These are phyloP conservation scores for Meyerozyma elateridarum DNA, from an alignment of 1,139 yeast genomes.

Conservation along the genomic window DNA sequence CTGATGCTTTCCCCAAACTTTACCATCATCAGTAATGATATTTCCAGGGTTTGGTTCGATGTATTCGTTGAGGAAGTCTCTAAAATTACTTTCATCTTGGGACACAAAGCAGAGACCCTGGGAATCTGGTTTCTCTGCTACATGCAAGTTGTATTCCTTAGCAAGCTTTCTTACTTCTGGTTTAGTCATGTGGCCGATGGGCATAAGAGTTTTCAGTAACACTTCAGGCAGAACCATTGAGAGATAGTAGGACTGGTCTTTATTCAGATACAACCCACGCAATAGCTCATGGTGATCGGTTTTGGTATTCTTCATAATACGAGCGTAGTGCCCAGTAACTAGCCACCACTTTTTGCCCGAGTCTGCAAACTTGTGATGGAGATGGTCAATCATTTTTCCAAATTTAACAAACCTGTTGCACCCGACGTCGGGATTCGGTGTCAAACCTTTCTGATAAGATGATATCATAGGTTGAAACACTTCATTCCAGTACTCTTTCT, in stretches of 20 bases:
- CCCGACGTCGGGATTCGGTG: conserved; percentile 94
- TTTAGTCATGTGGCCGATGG: conserved; percentile 73
- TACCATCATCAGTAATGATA: conserved; percentile 68
- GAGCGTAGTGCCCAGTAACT: conserved; percentile 91
- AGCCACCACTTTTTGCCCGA: conserved; percentile 59
- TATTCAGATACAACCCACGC: conserved; percentile 54
- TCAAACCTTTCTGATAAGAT: conserved; percentile 62
- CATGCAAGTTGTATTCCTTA: conserved; percentile 43
- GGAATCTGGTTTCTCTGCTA: conserved; percentile 81
- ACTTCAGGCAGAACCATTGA: conserved; percentile 55
- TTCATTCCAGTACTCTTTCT: conserved; percentile 84
- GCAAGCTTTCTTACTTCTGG: conserved; percentile 74
- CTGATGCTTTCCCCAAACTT: conserved; percentile 71
- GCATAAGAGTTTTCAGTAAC: conserved; percentile 57
- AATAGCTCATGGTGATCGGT: conserved; percentile 43
- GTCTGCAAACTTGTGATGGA: conserved; percentile 33
- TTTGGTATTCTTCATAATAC: conserved; percentile 39
- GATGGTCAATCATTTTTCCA: conserved; percentile 63
- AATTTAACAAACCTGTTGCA: conserved; percentile 85
- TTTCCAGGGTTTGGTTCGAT: conserved; percentile 71
- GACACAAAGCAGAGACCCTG: conserved; percentile 94
- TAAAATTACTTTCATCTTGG: conserved; percentile 65
- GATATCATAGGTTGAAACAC: conserved; percentile 91
- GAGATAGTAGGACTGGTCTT: conserved; percentile 90
- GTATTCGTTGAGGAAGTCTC: conserved; percentile 72